Evolutionary conservation across 1,139 yeast genomes (phyloP).

Genomic region (Hemisphaericaspora lyxosophila): DNA sequence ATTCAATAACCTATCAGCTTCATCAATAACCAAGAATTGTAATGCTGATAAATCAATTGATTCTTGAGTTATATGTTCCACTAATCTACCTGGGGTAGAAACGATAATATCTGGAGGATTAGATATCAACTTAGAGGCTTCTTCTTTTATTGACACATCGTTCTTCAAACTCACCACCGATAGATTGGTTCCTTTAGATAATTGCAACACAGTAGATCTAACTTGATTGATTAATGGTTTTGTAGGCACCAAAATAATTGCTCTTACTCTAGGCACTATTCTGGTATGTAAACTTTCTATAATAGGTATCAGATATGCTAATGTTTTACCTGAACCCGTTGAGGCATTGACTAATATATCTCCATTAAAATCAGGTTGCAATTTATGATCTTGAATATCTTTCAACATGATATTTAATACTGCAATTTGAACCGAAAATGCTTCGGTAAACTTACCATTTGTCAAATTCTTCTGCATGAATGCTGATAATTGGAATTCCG

Average conservation of each 20-base stretch:
- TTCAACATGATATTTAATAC: constrained; percentile 58
- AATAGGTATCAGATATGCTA: constrained; percentile 85
- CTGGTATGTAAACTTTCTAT: constrained; percentile 65
- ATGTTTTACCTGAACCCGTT: constrained; percentile 95
- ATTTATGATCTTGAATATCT: constrained; percentile 43
- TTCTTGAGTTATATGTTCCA: constrained; percentile 67
- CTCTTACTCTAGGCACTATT: constrained; percentile 71
- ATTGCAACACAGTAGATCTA: constrained; percentile 54
- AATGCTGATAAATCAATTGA: constrained; percentile 48
- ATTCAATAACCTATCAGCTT: constrained; percentile 87
- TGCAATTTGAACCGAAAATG: constrained; percentile 78
- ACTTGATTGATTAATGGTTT: constrained; percentile 86
- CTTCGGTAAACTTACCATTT: constrained; percentile 46
- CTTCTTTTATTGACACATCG: constrained; percentile 65
- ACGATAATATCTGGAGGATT: constrained; percentile 75
- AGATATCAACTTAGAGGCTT: constrained; percentile 46
- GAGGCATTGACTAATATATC: constrained; percentile 89
- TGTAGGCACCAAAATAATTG: constrained; percentile 85
- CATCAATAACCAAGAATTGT: constrained; percentile 80
- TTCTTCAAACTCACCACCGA: constrained; percentile 57
- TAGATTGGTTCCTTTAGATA: constrained; percentile 69
- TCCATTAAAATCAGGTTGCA: constrained; percentile 63
- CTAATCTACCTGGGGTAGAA: constrained; percentile 91
- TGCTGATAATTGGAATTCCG: constrained; percentile 38
- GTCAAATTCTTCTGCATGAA: constrained; percentile 48